These are phyloP conservation scores for Crucibulum parvulum DNA, from an alignment of 1,284 basidiomycete species.

Conservation along the genomic window DNA sequence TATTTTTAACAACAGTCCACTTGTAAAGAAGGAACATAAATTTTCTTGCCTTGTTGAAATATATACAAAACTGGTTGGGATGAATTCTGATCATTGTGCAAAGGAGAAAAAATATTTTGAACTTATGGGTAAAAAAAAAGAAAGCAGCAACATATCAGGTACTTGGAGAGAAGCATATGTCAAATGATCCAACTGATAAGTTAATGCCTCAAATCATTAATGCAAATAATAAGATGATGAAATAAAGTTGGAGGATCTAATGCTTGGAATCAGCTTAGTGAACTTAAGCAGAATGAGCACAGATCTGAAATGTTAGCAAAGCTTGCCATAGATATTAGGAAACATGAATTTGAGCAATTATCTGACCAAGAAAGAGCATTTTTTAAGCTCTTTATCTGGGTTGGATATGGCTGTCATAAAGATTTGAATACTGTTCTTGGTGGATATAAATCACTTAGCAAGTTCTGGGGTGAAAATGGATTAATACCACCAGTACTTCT, in stretches of 20 bases:
- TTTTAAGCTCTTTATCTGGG: neutral
- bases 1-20: conserved; percentile 16
- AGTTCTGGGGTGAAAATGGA: neutral
- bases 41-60: neutral
- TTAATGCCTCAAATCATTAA: neutral
- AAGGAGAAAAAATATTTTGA: conserved; percentile 23
- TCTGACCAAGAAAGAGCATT: neutral
- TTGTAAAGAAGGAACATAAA: neutral
- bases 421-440: neutral
- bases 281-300: neutral
- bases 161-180: neutral
- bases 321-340: neutral
- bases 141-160: neutral
- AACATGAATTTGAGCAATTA: neutral
- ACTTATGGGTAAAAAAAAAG: conserved; percentile 12
- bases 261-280: neutral
- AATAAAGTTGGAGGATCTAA: neutral
- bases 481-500: neutral
- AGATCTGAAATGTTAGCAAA: neutral
- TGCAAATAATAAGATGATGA: neutral
- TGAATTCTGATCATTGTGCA: conserved; percentile 22
- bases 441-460: neutral
- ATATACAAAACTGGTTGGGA: neutral
- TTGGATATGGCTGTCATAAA: too few relatives aligned
- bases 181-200: neutral